Conservation (phyloP, 352 stramenopile species). For the Achlya hypogyna region DNA sequence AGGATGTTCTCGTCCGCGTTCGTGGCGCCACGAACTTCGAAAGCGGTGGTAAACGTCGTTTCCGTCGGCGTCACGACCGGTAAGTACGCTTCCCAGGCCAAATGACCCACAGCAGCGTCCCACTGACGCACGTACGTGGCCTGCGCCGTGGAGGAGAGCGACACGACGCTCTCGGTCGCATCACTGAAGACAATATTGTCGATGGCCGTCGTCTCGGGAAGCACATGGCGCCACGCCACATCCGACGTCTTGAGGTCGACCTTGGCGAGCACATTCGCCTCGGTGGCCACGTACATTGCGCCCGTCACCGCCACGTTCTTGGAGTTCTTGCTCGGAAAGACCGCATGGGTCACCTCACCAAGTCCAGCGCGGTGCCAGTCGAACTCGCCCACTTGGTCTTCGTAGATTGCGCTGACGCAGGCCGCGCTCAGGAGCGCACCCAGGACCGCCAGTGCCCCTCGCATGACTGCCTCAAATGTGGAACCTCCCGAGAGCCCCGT, state of each 20-base stretch:
- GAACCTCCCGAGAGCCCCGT: not conserved
- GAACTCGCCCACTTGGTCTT: slow-evolving; percentile 68
- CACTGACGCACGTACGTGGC: slow-evolving; percentile 58
- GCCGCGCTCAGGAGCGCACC: slow-evolving; percentile 23
- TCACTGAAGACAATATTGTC: not conserved
- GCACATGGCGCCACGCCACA: slow-evolving; percentile 69
- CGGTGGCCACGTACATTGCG: slow-evolving; percentile 58
- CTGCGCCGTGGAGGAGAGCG: not conserved
- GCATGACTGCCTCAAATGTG: not conserved
- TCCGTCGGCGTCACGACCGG: not conserved
- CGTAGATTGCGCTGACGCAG: slow-evolving; percentile 36
- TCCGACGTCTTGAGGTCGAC: slow-evolving; percentile 56
- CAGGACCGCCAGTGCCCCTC: slow-evolving; percentile 21
- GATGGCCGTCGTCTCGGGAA: slow-evolving; percentile 22
- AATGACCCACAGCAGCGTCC: slow-evolving; percentile 44
- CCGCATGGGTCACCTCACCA: slow-evolving; percentile 29
- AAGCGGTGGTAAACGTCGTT: not conserved
- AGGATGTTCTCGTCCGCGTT: slow-evolving; percentile 1
- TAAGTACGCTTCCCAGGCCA: slow-evolving; percentile 48
- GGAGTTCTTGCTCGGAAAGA: slow-evolving; percentile 12
- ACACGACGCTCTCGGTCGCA: not conserved
- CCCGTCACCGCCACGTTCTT: not conserved
- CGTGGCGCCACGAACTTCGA: not conserved
- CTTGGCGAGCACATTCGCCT: slow-evolving; percentile 48
- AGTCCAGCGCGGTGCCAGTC: slow-evolving; percentile 69